Evolutionary conservation across 1,284 basidiomycete genomes (phyloP).

Genomic region (Xerocomus tenax): DNA sequence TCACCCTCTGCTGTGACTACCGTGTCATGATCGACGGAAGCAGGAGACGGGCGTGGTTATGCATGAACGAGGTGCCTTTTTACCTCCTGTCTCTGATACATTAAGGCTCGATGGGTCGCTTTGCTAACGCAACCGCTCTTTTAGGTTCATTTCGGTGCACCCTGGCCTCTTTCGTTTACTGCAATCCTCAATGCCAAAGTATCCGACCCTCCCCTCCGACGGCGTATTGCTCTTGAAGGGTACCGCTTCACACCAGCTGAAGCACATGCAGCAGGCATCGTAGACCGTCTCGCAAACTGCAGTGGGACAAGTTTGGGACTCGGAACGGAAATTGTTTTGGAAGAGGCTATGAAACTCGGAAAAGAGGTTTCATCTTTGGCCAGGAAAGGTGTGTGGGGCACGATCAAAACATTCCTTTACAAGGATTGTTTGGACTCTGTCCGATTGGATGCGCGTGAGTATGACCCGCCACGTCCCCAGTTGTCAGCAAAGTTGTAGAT

Average conservation of each 20-base stretch:
- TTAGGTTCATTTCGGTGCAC: conserved; percentile 78
- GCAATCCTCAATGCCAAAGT: conserved; percentile 63
- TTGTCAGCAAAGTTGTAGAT: conserved; percentile 33
- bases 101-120: not conserved
- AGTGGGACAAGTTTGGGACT: conserved; percentile 31
- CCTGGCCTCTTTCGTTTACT: conserved; percentile 68
- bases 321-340: conserved; percentile 50
- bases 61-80: conserved; percentile 78
- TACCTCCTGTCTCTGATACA: not conserved
- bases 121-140: not conserved
- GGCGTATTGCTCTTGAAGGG: conserved; percentile 77
- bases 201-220: conserved; percentile 49
- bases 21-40: conserved; percentile 80
- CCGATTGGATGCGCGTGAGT: conserved; percentile 28
- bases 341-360: conserved; percentile 52
- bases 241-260: conserved; percentile 74
- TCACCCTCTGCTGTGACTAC: conserved; percentile 81
- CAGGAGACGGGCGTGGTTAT: conserved; percentile 73
- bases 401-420: conserved; percentile 51
- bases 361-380: conserved; percentile 43
- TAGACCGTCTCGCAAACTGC: conserved; percentile 63
- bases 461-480: conserved; percentile 5
- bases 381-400: conserved; percentile 53
- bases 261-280: conserved; percentile 56
- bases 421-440: conserved; percentile 38